Evolutionary conservation across 2,329 filamentous ascomycete genomes (phyloP), one percentile per base, ranked within the genome.

Genomic region (Beauveria brongniartii): DNA sequence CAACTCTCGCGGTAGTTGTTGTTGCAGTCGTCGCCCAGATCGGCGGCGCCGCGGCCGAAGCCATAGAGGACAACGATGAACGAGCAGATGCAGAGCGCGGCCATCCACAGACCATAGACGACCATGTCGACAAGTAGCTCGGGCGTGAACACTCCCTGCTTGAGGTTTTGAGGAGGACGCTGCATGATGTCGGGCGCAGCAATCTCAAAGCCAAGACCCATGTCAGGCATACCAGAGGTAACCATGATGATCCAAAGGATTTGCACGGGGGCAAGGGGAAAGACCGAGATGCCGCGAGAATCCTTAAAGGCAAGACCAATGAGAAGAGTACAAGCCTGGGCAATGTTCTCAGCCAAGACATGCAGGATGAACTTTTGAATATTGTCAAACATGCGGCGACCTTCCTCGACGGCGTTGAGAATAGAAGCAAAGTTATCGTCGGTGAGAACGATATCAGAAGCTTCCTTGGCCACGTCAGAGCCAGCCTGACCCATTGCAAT

Each of bases 211-310:
- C 88, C 87, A 3, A 91, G 78, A 63, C 87, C 88, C 85, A 91
- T 90, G 64, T 90, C 88, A 3, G 88, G 87, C 68, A 90, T 79
- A 54, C 84, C 85, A 37, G 86, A 89, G 0, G 88, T 91, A 60
- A 91, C 81, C 87, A 91, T 90, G 67, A 90, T 91, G 63, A 91
- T 86, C 88, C 87, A 91, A 47, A 91, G 78, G 64, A 91, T 89
- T 65, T 91, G 83, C n/a, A 91, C 85, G 0, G 88, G 88, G 0
- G 86, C 79, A 16, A 91, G 78, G 0, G 87, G 87, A 68, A 90
- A 91, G 5, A 90, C 86, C 0, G 87, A 90, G 26, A 88, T 73
- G 1, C 80, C 77, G 16, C 75, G 77, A 4, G 70, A 66, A 64
- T 90, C 88, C 73, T 90, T 90, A 75, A 91, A 90, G 0, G 77